Evolutionary conservation across 2,329 filamentous ascomycete genomes (phyloP), one percentile per base, ranked within the genome.

Genomic region (Sclerotinia glacialis): DNA sequence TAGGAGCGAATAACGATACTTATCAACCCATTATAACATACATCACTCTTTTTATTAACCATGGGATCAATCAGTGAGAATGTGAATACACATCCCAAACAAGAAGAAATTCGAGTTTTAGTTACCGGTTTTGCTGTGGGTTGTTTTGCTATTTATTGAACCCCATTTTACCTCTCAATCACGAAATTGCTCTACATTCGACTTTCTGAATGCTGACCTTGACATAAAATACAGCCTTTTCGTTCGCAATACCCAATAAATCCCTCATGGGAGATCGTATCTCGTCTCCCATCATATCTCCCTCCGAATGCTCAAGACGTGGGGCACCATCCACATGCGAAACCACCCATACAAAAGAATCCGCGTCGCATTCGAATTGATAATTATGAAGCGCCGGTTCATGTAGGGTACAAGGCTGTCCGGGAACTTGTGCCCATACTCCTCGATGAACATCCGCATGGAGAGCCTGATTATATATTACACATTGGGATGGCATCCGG

Each of bases 401-500:
- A 84, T 40, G 91, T 94, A 61, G 85, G 83, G 71, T 96, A 96
- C 79, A 78, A 84, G 58, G 81, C 82, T 9, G 89, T 93, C 44
- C 84, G 86, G 61, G 77, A 80, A 16, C 77, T 88, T 2, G 81
- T 93, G 4, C 90, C 92, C 1, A 75, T 75, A 6, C 80, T 96
- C 58, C 73, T 79, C 70, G 70, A 71, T n/a, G 28, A 66, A 21
- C 14, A 47, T 18, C 16, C 54, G 7, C 12, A 21, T 42, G 34
- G 21, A 14, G 62, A 68, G 16, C 83, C 88, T 64, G 89, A 96
- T 76, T 78, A 89, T 40, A 82, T 87, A 28, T 77, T 96, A 5
- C 92, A 96, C 77, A 89, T 96, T 62, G 92, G 92, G 69, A 92
- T 96, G 84, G 90, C 91, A 0, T 80, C 76, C 75, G 89, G 76